phyloP scores from a whole-genome alignment of 345 rosid genomes.

The Populus euphratica region DNA sequence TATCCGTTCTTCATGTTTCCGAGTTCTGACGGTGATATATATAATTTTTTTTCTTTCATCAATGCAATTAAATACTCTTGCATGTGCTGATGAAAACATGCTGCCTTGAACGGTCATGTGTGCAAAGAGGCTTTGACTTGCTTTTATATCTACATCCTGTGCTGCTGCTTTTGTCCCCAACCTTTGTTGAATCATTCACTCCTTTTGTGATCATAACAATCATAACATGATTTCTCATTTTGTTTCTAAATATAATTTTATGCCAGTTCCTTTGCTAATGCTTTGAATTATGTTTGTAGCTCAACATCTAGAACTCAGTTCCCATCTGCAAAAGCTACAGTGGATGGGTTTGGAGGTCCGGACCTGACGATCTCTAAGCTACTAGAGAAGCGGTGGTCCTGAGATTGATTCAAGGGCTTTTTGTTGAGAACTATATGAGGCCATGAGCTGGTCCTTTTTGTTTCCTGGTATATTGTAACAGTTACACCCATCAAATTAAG shows the following conservation, averaged over 20 bases:
- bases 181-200: background rate
- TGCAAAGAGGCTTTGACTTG: background rate
- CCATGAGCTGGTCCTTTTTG: background rate
- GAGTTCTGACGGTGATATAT: no score
- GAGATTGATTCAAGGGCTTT: constrained; percentile 14
- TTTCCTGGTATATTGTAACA: background rate
- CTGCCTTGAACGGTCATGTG: no score
- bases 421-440: background rate
- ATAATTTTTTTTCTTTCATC: no score
- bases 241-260: background rate
- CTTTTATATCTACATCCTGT: background rate
- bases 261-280: background rate
- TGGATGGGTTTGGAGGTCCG: constrained; percentile 97
- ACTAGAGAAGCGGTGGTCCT: constrained; percentile 37
- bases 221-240: background rate
- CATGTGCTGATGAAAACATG: no score
- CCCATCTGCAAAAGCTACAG: constrained; percentile 66
- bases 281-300: constrained; percentile 26
- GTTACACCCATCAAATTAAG: background rate
- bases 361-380: constrained; percentile 68
- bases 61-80: no score
- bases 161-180: background rate
- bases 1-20: no score
- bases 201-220: background rate
- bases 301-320: constrained; percentile 80